Percentiles rank a stretch among this genome's conserved stretches.
phyloP scores from a whole-genome alignment of 2,329 filamentous ascomycete species.

The Trichoderma gracile region DNA sequence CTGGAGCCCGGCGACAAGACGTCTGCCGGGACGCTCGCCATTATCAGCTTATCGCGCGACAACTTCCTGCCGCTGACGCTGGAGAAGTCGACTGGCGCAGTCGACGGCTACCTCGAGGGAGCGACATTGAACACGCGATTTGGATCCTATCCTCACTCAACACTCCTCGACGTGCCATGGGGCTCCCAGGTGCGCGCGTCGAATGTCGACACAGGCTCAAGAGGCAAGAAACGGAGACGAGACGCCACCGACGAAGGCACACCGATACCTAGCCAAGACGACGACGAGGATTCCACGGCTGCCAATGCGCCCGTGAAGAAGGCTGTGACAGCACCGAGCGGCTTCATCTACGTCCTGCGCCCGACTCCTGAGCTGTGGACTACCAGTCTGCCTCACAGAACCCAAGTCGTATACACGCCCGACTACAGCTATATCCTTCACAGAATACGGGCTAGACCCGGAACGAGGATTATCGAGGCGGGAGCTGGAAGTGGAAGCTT shows the following conservation, averaged over 20 bases:
- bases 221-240: constrained; percentile 68
- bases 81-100: constrained; percentile 58
- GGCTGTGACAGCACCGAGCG: constrained; percentile 58
- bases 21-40: constrained; percentile 67
- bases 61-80: constrained; percentile 76
- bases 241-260: constrained; percentile 49
- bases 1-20: constrained; percentile 68
- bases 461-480: constrained; percentile 73
- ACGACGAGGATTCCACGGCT: constrained; percentile 38
- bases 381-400: constrained; percentile 74
- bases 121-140: constrained; percentile 89
- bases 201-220: constrained; percentile 85
- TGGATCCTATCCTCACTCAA: constrained; percentile 83
- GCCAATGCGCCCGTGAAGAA: constrained; percentile 46
- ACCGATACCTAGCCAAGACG: constrained; percentile 40
- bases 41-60: constrained; percentile 87
- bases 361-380: constrained; percentile 85
- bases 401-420: constrained; percentile 83
- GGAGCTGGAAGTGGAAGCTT: constrained; percentile 83
- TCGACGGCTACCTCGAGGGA: constrained; percentile 73
- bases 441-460: constrained; percentile 71
- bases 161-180: constrained; percentile 78
- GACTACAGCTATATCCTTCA: constrained; percentile 86
- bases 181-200: constrained; percentile 90
- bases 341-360: constrained; percentile 76